Base-by-base conservation (phyloP, 352 stramenopile species). In the Pythium apleroticum region DNA sequence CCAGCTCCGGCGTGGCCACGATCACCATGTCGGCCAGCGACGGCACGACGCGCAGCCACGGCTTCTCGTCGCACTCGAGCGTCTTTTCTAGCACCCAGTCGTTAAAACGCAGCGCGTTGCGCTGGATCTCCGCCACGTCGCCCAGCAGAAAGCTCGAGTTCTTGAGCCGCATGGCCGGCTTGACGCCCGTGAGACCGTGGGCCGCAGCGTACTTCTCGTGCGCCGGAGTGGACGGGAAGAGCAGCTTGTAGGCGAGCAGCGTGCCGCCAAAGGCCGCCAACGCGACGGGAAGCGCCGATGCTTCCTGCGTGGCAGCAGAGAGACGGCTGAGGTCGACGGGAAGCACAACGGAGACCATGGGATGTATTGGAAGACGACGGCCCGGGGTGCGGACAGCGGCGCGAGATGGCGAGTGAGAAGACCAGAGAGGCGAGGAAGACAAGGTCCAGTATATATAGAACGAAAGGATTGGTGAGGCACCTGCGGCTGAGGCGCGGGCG, bases 31-130 rank as follows among this genome's bases (percentile, higher is more conserved):
- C 65, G 33, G 58, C 27, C 28, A 57, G 27, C 19, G 43, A 30
- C 24, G 64, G 64, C 35, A 60, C 50, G 12, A 46, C 50, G 9
- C 35, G 64, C 20, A 66, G 33, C 57, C 57, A 66, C 33, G 64
- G 64, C 15, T 37, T 25, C 24, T 57, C 64, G n/a, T 25, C 39
- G 19, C 24, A 63, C n/a, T 57, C 46, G 7, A 62, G 3, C 20
- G 37, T 50, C 12, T 65, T 64, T 20, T 69, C 63, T 24, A 50
- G 63, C 14, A 62, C 52, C 63, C 63, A 69, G 63, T 69, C 63
- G 22, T 45, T n/a, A 49, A 64, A 69, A 8, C 56, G 63, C 19
- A 30, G 24, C 45, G 55, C 55, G 33, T 69, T 64, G 11, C 19
- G 9, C 19, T n/a, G 25, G 31, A 69, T n/a, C 31, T 57, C 62